Evolutionary conservation across 106 monocot species (phyloP), one percentile per base, ranked within the genome.

Genomic region (Apostasia shenzhenica): DNA sequence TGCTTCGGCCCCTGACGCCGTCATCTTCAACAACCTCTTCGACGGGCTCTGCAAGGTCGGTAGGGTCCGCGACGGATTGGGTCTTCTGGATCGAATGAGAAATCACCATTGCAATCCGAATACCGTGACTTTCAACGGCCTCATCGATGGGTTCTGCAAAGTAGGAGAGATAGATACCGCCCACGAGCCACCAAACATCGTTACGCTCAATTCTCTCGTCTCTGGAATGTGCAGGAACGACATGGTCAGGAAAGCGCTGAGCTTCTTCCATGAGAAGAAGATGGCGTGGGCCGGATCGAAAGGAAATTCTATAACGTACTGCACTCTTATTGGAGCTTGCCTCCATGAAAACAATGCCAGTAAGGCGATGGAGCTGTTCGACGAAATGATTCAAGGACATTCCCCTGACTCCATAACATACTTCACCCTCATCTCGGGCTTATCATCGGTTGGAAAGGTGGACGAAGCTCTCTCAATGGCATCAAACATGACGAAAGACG

Each of bases 361-460:
- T 45, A 89, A 63, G 74, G 91, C 89, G 9, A 81, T 82, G 83
- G 74, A 84, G 41, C 72, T 89, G 76, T 82, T 76, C 42, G 76
- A 91, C 42, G 95, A 92, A 61, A 95, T 92, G 92, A 38, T 79
- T n/a, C 54, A 12, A 0, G 88, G 89, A 48, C 81, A 76, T 39
- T 72, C 69, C 38, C 86, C 84, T 4, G 92, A 95, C 71, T 57
- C 77, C 1, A 58, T 88, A 26, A 68, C 71, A 6, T 95, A 89
- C 48, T 89, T 78, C 60, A 86, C 88, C 43, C 47, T 92, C 78
- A 92, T 95, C 51, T 95, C 92, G 47, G 91, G 92, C 14, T 78
- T 95, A 69, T 48, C 71, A 6, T 76, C 72, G 51, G 72, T 69
- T 49, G 84, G 91, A 6, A 79, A 69, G 14, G 42, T 89, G 67